Evolutionary conservation across 2,329 filamentous ascomycete genomes (phyloP).

Genomic region (Cyanodermella asteris): DNA sequence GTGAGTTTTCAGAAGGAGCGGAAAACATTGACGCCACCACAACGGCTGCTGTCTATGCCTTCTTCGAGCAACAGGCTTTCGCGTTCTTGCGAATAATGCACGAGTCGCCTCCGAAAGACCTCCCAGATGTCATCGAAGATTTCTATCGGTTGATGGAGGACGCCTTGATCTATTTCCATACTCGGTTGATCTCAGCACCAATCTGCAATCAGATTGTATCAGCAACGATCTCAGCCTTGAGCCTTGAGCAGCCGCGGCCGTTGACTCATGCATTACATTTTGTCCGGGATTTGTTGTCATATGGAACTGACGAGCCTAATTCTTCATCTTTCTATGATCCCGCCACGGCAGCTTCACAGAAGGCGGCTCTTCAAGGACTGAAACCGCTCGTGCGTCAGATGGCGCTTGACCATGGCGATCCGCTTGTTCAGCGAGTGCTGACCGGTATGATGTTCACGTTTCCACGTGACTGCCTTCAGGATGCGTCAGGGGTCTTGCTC

Average conservation of each 20-base stretch:
- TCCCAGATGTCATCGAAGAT: conserved; percentile 75
- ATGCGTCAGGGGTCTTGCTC: conserved; percentile 81
- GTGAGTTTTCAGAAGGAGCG: conserved; percentile 81
- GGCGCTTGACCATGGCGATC: conserved; percentile 43
- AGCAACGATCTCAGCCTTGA: conserved; percentile 67
- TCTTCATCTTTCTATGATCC: conserved; percentile 7
- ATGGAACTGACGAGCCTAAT: conserved; percentile 7
- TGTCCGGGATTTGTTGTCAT: conserved; percentile 9
- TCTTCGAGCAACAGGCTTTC: conserved; percentile 83
- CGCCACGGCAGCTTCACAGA: conserved; percentile 3
- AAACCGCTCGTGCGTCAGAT: conserved; percentile 53
- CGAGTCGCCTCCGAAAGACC: conserved; percentile 53
- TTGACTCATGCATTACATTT: conserved; percentile 76
- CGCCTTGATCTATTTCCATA: conserved; percentile 78
- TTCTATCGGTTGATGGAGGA: conserved; percentile 89
- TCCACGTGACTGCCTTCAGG: conserved; percentile 82
- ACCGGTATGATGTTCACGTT: conserved; percentile 99
- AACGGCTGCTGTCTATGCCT: conserved; percentile 71
- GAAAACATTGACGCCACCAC: conserved; percentile 67
- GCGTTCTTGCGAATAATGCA: conserved; percentile 78
- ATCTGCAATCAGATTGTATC: conserved; percentile 69
- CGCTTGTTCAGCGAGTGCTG: conserved; percentile 69
- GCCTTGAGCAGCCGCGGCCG: conserved; percentile 76
- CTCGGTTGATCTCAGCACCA: conserved; percentile 56
- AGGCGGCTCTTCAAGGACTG: conserved; percentile 46